Percentiles rank a stretch among this genome's conserved stretches.
phyloP scores from a whole-genome alignment of 1,284 basidiomycete genomes.

The Paramarasmius palmivorus region DNA sequence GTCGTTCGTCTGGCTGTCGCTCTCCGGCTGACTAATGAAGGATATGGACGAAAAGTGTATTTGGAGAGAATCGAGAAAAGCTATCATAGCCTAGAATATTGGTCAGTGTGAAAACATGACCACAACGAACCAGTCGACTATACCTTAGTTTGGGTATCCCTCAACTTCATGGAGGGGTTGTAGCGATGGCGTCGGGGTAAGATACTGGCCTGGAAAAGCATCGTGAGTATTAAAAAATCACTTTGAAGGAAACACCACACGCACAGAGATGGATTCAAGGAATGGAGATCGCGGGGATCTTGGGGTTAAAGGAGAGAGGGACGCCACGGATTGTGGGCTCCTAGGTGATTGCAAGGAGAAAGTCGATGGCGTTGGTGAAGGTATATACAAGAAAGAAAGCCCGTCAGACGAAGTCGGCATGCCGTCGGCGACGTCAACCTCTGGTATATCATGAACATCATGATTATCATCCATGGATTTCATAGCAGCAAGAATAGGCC shows the following conservation, averaged over 20 bases:
- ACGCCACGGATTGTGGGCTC: neutral
- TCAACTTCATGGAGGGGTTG: slow-evolving; percentile 34
- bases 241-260: slow-evolving; percentile 14
- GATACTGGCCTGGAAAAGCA: slow-evolving; percentile 33
- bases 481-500: slow-evolving; percentile 31
- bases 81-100: slow-evolving; percentile 37
- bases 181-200: slow-evolving; percentile 32
- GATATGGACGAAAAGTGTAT: slow-evolving; percentile 37
- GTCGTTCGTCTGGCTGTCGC: slow-evolving; percentile 22
- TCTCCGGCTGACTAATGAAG: slow-evolving; percentile 29
- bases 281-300: slow-evolving; percentile 22
- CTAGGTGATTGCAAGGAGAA: slow-evolving; percentile 5
- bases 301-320: neutral
- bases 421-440: neutral
- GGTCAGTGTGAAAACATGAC: slow-evolving; percentile 12
- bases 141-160: slow-evolving; percentile 37
- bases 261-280: slow-evolving; percentile 49
- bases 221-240: neutral
- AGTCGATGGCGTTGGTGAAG: slow-evolving; percentile 4
- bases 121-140: neutral
- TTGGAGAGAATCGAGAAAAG: slow-evolving; percentile 32
- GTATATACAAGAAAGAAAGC: slow-evolving; percentile 1
- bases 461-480: neutral
- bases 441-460: neutral
- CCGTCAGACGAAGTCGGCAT: neutral